These are phyloP conservation scores for Zygosaccharomyces bisporus DNA, from an alignment of 805 yeast species.

Conservation along the genomic window DNA sequence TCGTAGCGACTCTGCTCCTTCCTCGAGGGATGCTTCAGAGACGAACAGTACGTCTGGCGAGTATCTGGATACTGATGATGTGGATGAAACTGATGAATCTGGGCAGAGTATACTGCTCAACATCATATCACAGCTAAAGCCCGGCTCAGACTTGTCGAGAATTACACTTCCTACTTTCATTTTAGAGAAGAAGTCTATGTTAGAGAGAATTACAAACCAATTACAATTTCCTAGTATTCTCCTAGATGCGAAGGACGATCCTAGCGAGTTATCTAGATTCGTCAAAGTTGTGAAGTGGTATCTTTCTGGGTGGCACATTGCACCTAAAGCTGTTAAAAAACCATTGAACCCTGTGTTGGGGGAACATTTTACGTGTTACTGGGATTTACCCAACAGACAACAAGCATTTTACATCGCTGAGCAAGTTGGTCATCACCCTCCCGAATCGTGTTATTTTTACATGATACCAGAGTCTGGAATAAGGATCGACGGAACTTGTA, in stretches of 20 bases:
- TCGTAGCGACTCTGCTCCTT: slow-evolving; percentile 6
- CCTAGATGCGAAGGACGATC: slow-evolving; percentile 58
- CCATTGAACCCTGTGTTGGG: slow-evolving; percentile 95
- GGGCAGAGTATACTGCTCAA: slow-evolving; percentile 84
- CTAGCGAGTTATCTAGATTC: slow-evolving; percentile 66
- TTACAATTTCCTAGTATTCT: slow-evolving; percentile 75
- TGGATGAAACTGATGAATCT: slow-evolving; percentile 88
- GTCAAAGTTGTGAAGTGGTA: slow-evolving; percentile 80
- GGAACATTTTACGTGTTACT: slow-evolving; percentile 83
- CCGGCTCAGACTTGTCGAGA: slow-evolving; percentile 84
- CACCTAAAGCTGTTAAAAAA: slow-evolving; percentile 97
- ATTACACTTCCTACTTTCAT: slow-evolving; percentile 95
- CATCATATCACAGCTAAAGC: slow-evolving; percentile 85
- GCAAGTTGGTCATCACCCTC: slow-evolving; percentile 98
- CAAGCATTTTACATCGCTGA: slow-evolving; percentile 85
- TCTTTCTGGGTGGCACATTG: slow-evolving; percentile 94
- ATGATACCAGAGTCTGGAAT: slow-evolving; percentile 75
- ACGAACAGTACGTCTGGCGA: slow-evolving; percentile 4
- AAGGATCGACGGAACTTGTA: slow-evolving; percentile 81
- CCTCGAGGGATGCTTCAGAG: slow-evolving; percentile 11
- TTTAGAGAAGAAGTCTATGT: slow-evolving; percentile 90
- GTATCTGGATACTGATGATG: slow-evolving; percentile 52
- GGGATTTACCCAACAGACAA: slow-evolving; percentile 76
- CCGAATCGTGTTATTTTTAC: slow-evolving; percentile 90
- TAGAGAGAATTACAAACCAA: slow-evolving; percentile 90